Base-by-base conservation (phyloP, 352 stramenopile genomes). In the Phytopythium litorale region DNA sequence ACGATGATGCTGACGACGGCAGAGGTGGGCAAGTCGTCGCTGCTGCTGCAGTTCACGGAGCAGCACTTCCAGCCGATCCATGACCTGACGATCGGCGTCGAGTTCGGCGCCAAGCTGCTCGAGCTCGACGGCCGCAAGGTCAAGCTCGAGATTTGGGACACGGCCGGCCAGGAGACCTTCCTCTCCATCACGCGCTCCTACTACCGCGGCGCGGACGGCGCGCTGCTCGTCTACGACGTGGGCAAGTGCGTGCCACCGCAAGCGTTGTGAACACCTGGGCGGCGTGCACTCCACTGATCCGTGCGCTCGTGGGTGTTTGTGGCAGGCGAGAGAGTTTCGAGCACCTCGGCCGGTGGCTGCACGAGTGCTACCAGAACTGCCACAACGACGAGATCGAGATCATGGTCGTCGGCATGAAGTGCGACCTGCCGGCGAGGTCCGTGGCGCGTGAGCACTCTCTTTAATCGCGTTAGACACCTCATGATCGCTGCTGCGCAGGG, bases 71-170 rank as follows among this genome's bases (percentile, higher is more conserved):
- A 92, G 65, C 79, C 85, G 35, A 88, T 92, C 51, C 90, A 97
- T 70, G 87, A 96, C 69, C 77, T 97, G 60, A 97, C 89, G 25
- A 96, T 97, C 65, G 89, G 90, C 62, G 89, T 97, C 25, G 90
- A 97, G 71, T 97, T 97, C 64, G 89, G 87, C 18, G 83, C 87
- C 37, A 96, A 96, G 71, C 70, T 96, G 54, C 75, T 95, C 1
- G 75, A 91, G 48, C 75, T 97, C 48, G 85, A 95, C 51, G 79
- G 81, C 18, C 75, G 83, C 43, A 86, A 96, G 58, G 84, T 96
- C 23, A 97, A 97, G 71, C 79, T 97, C 28, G 84, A 97, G 78
- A 97, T 97, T 46, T 97, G 90, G 90, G 90, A 97, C 64, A 97
- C 90, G 1, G 90, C 90, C 18, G 90, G 89, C 4, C 89, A 97